These are phyloP conservation scores for Udeniomyces megalosporus DNA, from an alignment of 768 basidiomycete genomes.

Conservation along the genomic window DNA sequence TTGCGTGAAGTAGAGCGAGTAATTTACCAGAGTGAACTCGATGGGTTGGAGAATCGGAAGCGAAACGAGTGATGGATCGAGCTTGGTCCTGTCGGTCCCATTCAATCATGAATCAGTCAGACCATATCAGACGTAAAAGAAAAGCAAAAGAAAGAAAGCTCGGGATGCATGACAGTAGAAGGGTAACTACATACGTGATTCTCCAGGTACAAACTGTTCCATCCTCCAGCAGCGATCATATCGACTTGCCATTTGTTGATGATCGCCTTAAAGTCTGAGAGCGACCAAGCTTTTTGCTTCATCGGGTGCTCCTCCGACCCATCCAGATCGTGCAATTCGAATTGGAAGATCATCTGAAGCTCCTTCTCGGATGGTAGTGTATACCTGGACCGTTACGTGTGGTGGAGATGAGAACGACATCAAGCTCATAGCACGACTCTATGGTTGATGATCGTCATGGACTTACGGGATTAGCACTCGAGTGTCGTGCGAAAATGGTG, in stretches of 20 bases:
- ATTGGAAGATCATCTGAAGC: conserved; percentile 28
- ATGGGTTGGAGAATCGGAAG: conserved; percentile 45
- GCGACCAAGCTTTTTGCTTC: conserved; percentile 36
- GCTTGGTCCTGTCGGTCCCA: conserved; percentile 54
- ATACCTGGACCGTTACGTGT: too few species aligned
- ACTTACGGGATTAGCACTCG: conserved; percentile 42
- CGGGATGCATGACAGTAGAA: background rate
- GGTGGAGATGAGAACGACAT: too few species aligned
- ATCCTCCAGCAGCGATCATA: conserved; percentile 44
- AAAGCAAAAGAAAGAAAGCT: background rate
- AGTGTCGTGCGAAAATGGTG: conserved; percentile 27
- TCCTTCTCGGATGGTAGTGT: too few species aligned
- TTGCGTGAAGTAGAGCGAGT: conserved; percentile 44
- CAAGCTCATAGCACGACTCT: too few species aligned
- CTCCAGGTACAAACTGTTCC: conserved; percentile 38
- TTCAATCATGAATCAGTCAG: too few species aligned
- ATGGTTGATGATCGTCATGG: conserved; percentile 37
- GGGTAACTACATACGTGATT: too few species aligned
- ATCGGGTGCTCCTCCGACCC: conserved; percentile 33
- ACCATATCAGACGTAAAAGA: conserved; percentile 30
- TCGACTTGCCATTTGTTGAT: conserved; percentile 41
- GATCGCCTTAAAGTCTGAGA: conserved; percentile 39
- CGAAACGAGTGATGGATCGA: conserved; percentile 48
- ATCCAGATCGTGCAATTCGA: conserved; percentile 39
- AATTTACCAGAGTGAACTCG: conserved; percentile 48